phyloP scores from a whole-genome alignment of 2,329 filamentous ascomycete species.

The Pseudocercospora vitis region DNA sequence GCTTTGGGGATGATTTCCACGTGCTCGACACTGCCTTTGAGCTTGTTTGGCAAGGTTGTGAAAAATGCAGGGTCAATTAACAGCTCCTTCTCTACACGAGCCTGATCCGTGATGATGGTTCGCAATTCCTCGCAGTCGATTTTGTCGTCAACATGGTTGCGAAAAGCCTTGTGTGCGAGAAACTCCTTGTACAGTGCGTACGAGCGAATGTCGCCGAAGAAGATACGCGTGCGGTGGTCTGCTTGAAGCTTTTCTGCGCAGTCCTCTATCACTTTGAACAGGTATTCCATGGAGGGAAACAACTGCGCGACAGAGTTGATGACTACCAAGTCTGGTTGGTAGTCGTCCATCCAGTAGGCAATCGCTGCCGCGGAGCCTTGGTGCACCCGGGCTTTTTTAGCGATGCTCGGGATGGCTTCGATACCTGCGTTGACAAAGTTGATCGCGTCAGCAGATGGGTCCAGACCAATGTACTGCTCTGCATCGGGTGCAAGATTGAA shows the following conservation, averaged over 20 bases:
- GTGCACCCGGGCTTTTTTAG: conserved; percentile 8
- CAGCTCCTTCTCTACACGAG: conserved; percentile 16
- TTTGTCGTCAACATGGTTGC: conserved; percentile 14
- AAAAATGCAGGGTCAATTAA: conserved; percentile 18
- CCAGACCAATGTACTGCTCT: conserved; percentile 11
- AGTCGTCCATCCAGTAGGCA: conserved; percentile 5
- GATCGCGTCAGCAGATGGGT: conserved; percentile 4
- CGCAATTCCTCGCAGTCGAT: conserved; percentile 10
- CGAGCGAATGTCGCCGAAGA: conserved; percentile 21
- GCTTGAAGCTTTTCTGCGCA: conserved; percentile 1
- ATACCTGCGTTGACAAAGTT: conserved; percentile 3
- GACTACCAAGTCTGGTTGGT: conserved; percentile 13
- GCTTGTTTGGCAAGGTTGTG: conserved; percentile 7
- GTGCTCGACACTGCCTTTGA: conserved; percentile 10
- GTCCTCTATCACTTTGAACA: conserved; percentile 9
- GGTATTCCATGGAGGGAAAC: conserved; percentile 21
- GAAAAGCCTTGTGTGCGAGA: conserved; percentile 8
- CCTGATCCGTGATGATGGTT: conserved; percentile 12
- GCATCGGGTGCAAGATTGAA: conserved; percentile 16
- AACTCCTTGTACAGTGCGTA: conserved; percentile 16
- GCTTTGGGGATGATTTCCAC: conserved; percentile 21
- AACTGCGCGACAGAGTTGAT: conserved; percentile 21
- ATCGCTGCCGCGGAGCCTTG: conserved; percentile 16
- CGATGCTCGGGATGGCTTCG: conserved; percentile 6
- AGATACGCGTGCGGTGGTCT: conserved; percentile 7